Percentiles rank a stretch among this genome's conserved stretches.
These are phyloP conservation scores for Mycena albidolilacea DNA, from an alignment of 768 basidiomycete genomes.

Conservation along the genomic window DNA sequence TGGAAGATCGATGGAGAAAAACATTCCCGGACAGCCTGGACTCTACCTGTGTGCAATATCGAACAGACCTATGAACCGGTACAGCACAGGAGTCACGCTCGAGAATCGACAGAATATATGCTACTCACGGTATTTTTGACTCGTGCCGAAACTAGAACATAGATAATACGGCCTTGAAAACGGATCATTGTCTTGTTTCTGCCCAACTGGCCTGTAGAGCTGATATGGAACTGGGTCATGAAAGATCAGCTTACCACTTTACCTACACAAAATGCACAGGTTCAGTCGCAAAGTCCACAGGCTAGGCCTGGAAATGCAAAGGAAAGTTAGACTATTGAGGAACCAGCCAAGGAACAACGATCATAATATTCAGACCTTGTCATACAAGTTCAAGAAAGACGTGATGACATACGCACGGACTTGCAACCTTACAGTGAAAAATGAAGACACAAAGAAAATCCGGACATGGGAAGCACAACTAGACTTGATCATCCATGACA, in stretches of 20 bases:
- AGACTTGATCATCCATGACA: neutral
- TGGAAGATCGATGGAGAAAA: neutral
- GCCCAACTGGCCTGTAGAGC: neutral
- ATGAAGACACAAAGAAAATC: neutral
- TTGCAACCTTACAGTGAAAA: neutral
- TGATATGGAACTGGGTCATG: neutral
- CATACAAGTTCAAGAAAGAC: neutral
- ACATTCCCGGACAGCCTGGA: neutral
- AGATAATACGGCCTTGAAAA: neutral
- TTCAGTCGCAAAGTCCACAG: neutral
- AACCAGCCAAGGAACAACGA: neutral
- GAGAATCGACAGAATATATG: conserved; percentile 4
- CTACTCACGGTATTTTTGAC: neutral
- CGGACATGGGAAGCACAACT: neutral
- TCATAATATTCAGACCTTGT: neutral
- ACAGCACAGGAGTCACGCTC: neutral
- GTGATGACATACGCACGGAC: neutral
- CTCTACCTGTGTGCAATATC: neutral
- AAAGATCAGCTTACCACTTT: neutral
- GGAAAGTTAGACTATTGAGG: neutral
- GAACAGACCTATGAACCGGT: neutral
- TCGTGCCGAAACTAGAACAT: neutral
- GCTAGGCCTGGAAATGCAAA: neutral
- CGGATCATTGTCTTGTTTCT: neutral
- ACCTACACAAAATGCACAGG: neutral